These are phyloP conservation scores for Leptographium procerum DNA, from an alignment of 2,329 filamentous ascomycete genomes.

Conservation along the genomic window DNA sequence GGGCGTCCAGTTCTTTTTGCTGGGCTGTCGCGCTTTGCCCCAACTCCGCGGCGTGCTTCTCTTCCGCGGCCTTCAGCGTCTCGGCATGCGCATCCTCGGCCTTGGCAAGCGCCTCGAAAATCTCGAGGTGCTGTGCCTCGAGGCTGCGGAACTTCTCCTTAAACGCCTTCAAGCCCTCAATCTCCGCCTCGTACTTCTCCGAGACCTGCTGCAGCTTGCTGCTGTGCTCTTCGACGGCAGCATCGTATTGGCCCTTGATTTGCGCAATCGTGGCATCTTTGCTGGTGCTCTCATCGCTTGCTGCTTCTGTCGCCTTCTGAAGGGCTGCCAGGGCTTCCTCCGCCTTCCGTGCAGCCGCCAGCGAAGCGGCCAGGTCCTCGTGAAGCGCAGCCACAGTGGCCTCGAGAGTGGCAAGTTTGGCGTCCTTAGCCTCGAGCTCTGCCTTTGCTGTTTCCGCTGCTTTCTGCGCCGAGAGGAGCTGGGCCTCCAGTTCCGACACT, in stretches of 20 bases:
- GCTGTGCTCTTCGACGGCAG: constrained; percentile 36
- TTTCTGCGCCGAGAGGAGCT: constrained; percentile 37
- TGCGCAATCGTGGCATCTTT: constrained; percentile 39
- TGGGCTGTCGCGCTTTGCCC: constrained; percentile 41
- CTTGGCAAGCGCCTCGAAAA: constrained; percentile 16
- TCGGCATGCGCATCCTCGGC: constrained; percentile 27
- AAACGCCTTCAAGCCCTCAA: constrained; percentile 51
- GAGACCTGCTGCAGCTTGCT: constrained; percentile 47
- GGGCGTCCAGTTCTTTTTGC: constrained; percentile 40
- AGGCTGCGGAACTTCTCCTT: constrained; percentile 53
- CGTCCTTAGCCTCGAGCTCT: constrained; percentile 31
- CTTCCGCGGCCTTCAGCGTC: constrained; percentile 30
- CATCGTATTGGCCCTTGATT: constrained; percentile 36
- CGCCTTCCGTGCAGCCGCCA: constrained; percentile 28
- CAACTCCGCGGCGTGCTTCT: constrained; percentile 34
- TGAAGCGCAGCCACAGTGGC: constrained; percentile 27
- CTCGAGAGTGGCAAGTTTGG: constrained; percentile 29
- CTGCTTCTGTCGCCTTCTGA: constrained; percentile 35
- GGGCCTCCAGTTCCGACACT: constrained; percentile 38
- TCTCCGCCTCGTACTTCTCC: constrained; percentile 52
- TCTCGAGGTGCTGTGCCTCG: constrained; percentile 43
- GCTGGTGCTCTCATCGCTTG: constrained; percentile 32
- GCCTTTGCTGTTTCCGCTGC: constrained; percentile 29
- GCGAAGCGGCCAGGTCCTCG: constrained; percentile 20
- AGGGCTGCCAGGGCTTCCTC: constrained; percentile 36